Percentiles rank a stretch among this genome's conserved stretches.
phyloP scores from a whole-genome alignment of 345 rosid genomes.

The Sisymbrium irio region DNA sequence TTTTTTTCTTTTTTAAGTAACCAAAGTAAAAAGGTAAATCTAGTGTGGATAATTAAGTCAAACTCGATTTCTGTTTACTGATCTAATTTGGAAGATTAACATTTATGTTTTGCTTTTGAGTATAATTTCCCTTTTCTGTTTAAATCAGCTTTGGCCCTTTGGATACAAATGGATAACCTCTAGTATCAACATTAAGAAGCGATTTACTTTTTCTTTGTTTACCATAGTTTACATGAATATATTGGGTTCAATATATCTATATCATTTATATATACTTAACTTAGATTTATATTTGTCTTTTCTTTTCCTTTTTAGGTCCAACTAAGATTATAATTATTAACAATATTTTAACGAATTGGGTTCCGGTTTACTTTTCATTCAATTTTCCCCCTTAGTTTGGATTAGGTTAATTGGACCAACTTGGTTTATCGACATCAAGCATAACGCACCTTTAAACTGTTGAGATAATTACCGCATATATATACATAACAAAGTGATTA shows the following conservation, averaged over 20 bases:
- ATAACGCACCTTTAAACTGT: background rate
- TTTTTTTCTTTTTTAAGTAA: background rate
- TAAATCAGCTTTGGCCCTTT: background rate
- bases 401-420: background rate
- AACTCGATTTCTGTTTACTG: background rate
- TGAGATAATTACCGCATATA: background rate
- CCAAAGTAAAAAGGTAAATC: background rate
- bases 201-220: background rate
- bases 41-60: background rate
- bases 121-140: background rate
- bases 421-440: background rate
- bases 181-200: background rate
- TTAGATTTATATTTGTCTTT: background rate
- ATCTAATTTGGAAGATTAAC: background rate
- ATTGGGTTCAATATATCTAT: background rate
- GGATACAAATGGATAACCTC: background rate
- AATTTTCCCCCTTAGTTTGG: background rate
- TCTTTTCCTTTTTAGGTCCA: background rate
- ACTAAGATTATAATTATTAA: background rate
- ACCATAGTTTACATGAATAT: too few relatives aligned
- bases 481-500: background rate
- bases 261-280: background rate
- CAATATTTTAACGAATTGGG: background rate
- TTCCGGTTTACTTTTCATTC: background rate
- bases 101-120: background rate